Base-by-base conservation (phyloP, 768 basidiomycete genomes). In the Kwoniella bestiolae region DNA sequence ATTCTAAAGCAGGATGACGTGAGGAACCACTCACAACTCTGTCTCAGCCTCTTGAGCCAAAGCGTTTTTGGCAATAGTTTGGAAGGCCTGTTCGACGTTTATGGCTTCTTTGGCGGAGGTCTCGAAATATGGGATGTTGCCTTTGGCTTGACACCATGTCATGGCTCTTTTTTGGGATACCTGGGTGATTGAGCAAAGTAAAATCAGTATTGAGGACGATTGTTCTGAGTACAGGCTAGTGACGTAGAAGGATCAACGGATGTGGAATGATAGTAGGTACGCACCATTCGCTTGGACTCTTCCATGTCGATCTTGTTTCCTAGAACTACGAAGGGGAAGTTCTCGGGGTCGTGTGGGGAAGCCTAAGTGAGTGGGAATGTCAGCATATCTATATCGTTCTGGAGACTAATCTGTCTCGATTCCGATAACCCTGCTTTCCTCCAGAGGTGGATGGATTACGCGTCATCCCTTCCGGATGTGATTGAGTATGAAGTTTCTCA, bases 231-330 rank as follows among this genome's bases (percentile, higher is more conserved):
- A n/a, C n/a, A n/a, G n/a, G n/a, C n/a, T 18, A n/a, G 56, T 12
- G 31, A 9, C 31, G 28, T 26, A 21, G 28, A 9, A 41, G 21
- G 26, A 8, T 29, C 23, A 18, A 23, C 26, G 26, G 61, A 28
- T 25, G 21, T 29, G 25, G 26, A 61, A 56, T 18, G 25, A 51
- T 31, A 23, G 26, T 16, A 18, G n/a, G 26, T 21, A 74, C 86
- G 67, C 63, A 93, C 94, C 88, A 96, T 94, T 70, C 95, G 88
- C 82, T 97, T 98, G 81, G 89, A 91, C 84, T 98, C 96, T 84
- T 98, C 96, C 76, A 97, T 92, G 81, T 99, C 96, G 81, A 99
- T 95, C 92, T 99, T 99, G 84, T 99, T 99, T n/a, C 96, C 96
- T 65, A 99, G 83, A 12, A 99, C 95, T 61, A 99, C 94, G 77